These are phyloP conservation scores for Cladosporium sp. DNA, from an alignment of 2,329 filamentous ascomycete species.

Conservation along the genomic window DNA sequence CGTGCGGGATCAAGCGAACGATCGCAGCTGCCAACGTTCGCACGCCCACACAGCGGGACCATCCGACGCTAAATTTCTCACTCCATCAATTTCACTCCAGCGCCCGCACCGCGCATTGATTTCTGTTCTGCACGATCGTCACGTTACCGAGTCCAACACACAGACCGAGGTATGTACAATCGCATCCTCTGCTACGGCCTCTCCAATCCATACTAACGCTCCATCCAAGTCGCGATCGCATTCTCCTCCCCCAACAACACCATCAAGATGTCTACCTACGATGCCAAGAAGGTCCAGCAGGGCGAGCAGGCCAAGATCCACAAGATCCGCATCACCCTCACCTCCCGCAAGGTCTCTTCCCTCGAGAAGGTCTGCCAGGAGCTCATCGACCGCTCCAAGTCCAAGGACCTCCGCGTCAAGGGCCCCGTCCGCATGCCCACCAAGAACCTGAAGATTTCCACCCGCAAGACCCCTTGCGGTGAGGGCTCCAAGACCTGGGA, in stretches of 20 bases:
- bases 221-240: slow-evolving; percentile 27
- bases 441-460: slow-evolving; percentile 95
- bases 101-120: slow-evolving; percentile 20
- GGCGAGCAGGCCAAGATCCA: slow-evolving; percentile 91
- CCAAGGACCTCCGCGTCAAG: slow-evolving; percentile 98
- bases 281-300: slow-evolving; percentile 84
- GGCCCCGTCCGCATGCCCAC: slow-evolving; percentile 96
- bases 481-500: slow-evolving; percentile 99
- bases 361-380: slow-evolving; percentile 98
- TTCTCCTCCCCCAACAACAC: slow-evolving; percentile 21
- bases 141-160: slow-evolving; percentile 51
- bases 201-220: slow-evolving; percentile 23
- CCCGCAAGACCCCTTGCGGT: slow-evolving; percentile 98
- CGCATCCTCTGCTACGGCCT: background rate
- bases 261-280: slow-evolving; percentile 85
- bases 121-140: slow-evolving; percentile 46
- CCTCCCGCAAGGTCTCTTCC: slow-evolving; percentile 88
- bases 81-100: background rate
- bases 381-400: slow-evolving; percentile 97
- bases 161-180: slow-evolving; percentile 32
- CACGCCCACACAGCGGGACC: slow-evolving; percentile 15
- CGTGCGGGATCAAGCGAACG: background rate
- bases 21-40: slow-evolving; percentile 2
- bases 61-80: slow-evolving; percentile 3
- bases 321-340: slow-evolving; percentile 98